Evolutionary conservation across 345 rosid genomes (phyloP).

Genomic region (Firmiana major): DNA sequence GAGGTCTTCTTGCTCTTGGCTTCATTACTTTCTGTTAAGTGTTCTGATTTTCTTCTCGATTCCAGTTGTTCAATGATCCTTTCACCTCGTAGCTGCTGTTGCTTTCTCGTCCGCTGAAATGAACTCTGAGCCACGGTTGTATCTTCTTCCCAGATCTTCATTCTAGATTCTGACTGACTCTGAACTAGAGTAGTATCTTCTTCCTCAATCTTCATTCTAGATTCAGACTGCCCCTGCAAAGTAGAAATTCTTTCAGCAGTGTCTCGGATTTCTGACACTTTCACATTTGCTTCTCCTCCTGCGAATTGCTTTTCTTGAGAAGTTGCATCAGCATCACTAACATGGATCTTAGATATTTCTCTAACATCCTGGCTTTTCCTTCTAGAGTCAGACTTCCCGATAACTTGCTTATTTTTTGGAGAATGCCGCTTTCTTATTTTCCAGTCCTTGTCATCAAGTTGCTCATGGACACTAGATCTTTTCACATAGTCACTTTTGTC

Average conservation of each 20-base stretch:
- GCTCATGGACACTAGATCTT: slow-evolving; percentile 29
- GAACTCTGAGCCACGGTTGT: slow-evolving; percentile 29
- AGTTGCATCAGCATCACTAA: slow-evolving; percentile 31
- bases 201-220: slow-evolving; percentile 36
- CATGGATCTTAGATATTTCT: slow-evolving; percentile 38
- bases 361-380: slow-evolving; percentile 36
- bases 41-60: slow-evolving; percentile 34
- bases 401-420: slow-evolving; percentile 26
- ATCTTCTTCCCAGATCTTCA: slow-evolving; percentile 41
- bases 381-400: slow-evolving; percentile 32
- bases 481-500: slow-evolving; percentile 28
- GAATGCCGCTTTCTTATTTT: slow-evolving; percentile 33
- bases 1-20: slow-evolving; percentile 29
- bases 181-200: slow-evolving; percentile 33
- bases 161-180: slow-evolving; percentile 12
- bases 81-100: slow-evolving; percentile 31
- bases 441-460: slow-evolving; percentile 32
- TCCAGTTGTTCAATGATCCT: slow-evolving; percentile 30
- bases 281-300: slow-evolving; percentile 36
- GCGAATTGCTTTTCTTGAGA: slow-evolving; percentile 38
- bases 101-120: slow-evolving; percentile 25
- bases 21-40: slow-evolving; percentile 29
- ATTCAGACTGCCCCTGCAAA: slow-evolving; percentile 38
- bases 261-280: slow-evolving; percentile 33
- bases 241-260: slow-evolving; percentile 36